A percentile compares a stretch with the other conserved stretches of the same genome.
phyloP scores from a whole-genome alignment of 192 early-diverging fungal species.

The Linnemannia schmuckeri region DNA sequence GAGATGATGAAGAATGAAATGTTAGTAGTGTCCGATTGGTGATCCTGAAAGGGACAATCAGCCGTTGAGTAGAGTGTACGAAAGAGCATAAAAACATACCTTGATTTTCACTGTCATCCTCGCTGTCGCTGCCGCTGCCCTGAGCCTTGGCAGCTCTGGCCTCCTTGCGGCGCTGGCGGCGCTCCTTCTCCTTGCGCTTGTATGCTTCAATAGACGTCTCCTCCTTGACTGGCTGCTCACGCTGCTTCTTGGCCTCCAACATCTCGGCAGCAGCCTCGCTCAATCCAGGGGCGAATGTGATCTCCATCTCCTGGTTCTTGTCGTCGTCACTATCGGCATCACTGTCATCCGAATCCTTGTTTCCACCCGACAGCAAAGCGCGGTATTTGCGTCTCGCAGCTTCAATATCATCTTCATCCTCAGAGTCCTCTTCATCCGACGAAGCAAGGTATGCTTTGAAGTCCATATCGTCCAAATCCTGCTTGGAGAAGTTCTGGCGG shows the following conservation, averaged over 20 bases:
- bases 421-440: conserved; percentile 74
- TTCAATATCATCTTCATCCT: conserved; percentile 70
- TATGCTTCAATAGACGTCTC: conserved; percentile 91
- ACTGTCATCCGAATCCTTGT: conserved; percentile 55
- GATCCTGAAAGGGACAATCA: neutral
- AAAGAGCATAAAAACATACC: neutral
- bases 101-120: conserved; percentile 37
- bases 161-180: conserved; percentile 73
- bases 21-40: conserved; percentile 2
- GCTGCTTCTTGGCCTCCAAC: conserved; percentile 68
- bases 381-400: conserved; percentile 62
- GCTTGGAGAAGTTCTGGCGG: conserved; percentile 85
- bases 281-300: conserved; percentile 94
- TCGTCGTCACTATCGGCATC: conserved; percentile 57
- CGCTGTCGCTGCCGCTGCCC: conserved; percentile 35
- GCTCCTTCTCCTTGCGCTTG: conserved; percentile 87
- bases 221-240: conserved; percentile 65
- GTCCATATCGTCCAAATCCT: conserved; percentile 92
- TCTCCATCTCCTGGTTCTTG: conserved; percentile 87
- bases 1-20: neutral
- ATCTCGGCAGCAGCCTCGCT: conserved; percentile 75
- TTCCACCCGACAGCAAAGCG: conserved; percentile 54
- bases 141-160: conserved; percentile 50
- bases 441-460: conserved; percentile 91
- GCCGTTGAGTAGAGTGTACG: neutral